These are phyloP conservation scores for Claviceps quebecensis DNA, from an alignment of 2,329 filamentous ascomycete species.

Conservation along the genomic window DNA sequence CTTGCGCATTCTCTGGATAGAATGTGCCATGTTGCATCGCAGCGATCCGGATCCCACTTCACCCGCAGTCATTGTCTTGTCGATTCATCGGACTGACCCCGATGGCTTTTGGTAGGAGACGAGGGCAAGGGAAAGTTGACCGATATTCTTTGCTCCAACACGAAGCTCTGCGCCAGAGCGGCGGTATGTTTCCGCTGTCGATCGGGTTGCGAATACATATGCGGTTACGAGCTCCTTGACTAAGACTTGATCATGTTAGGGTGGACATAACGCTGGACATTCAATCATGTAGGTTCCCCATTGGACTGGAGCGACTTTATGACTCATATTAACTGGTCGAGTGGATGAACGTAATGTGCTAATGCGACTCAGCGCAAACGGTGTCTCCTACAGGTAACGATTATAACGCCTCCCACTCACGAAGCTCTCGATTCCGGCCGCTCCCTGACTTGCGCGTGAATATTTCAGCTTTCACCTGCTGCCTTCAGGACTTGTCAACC, in stretches of 20 bases:
- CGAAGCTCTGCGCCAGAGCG: slow-evolving; percentile 20
- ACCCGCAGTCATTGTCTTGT: not conserved
- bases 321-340: too few species aligned
- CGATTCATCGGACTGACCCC: slow-evolving; percentile 2
- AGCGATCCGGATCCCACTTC: too few species aligned
- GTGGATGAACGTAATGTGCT: not conserved
- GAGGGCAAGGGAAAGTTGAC: slow-evolving; percentile 26
- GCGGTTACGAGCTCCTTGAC: slow-evolving; percentile 3
- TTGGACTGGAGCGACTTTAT: not conserved
- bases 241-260: slow-evolving; percentile 9
- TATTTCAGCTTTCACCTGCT: slow-evolving; percentile 43
- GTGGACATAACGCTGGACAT: slow-evolving; percentile 18
- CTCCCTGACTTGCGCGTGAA: slow-evolving; percentile 2
- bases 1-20: not conserved
- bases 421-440: not conserved
- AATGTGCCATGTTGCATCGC: not conserved
- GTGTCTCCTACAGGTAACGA: slow-evolving; percentile 22
- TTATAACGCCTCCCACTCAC: slow-evolving; percentile 1
- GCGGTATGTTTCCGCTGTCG: slow-evolving; percentile 7
- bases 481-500: slow-evolving; percentile 59
- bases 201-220: slow-evolving; percentile 10
- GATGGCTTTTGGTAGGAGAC: slow-evolving; percentile 14
- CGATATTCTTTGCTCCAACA: slow-evolving; percentile 19
- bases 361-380: slow-evolving; percentile 10
- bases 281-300: slow-evolving; percentile 9